These are phyloP conservation scores for Calonectria naviculata DNA, from an alignment of 2,329 filamentous ascomycete genomes.

Conservation along the genomic window DNA sequence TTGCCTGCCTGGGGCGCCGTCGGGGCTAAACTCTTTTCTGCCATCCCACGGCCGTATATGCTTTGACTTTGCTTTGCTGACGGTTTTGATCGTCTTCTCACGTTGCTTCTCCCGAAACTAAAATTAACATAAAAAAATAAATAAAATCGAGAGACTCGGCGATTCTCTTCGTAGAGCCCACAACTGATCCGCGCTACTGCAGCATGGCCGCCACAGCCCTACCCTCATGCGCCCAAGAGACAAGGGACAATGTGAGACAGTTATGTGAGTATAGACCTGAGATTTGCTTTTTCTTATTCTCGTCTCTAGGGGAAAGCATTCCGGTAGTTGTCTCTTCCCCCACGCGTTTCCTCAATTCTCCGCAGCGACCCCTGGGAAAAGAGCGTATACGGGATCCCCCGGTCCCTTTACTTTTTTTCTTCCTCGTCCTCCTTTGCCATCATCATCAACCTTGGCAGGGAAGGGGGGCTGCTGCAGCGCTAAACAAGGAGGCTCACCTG, in stretches of 20 bases:
- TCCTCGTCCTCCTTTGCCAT: not conserved
- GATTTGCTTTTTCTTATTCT: not conserved
- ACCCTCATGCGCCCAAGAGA: not conserved
- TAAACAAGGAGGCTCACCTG: not conserved
- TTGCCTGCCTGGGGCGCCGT: not conserved
- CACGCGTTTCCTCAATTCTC: slow-evolving; percentile 6
- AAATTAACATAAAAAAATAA: not conserved
- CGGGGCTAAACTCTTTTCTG: slow-evolving; percentile 11
- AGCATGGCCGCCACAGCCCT: slow-evolving; percentile 4
- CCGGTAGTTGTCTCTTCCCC: slow-evolving; percentile 36
- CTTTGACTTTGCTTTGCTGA: not conserved
- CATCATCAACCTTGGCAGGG: not conserved
- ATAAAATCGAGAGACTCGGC: not conserved
- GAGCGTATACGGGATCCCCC: not conserved
- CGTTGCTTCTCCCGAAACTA: slow-evolving; percentile 14
- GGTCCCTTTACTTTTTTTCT: not conserved
- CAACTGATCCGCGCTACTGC: slow-evolving; percentile 17
- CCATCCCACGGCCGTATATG: slow-evolving; percentile 13
- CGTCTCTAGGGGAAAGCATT: not conserved
- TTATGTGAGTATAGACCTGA: not conserved
- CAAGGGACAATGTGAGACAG: slow-evolving; percentile 11
- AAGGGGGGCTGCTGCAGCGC: not conserved
- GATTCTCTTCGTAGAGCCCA: not conserved
- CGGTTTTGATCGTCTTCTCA: not conserved
- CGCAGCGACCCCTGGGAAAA: not conserved